Evolutionary conservation across 192 early-diverging fungal genomes (phyloP), one percentile per base, ranked within the genome.

Genomic region (Ambispora gerdemannii): DNA sequence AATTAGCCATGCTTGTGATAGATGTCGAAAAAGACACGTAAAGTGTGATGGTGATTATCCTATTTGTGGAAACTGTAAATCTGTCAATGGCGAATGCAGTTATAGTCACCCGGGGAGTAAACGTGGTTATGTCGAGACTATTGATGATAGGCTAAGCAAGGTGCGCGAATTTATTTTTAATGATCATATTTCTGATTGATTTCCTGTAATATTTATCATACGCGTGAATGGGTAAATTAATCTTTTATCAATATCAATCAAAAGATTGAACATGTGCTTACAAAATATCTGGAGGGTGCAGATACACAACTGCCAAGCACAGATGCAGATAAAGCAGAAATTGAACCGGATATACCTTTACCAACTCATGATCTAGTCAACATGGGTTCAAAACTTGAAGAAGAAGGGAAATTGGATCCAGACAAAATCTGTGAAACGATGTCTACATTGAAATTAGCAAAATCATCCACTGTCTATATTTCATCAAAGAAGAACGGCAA

Each of bases 111-210:
- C 80, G 7, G 80, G 84, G 36, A 89, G 87, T 55, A 91, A 91
- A 73, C 88, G 89, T 25, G 89, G 89, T 31, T 91, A 91, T 75
- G 88, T 90, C 22, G 89, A 88, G 31, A 83, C 80, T 17, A 89
- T 91, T 24, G 89, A 91, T 59, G 80, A 77, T 67, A 76, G 86
- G 32, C 75, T 91, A 30, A 80, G 78, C 71, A 82, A 82, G 67
- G 65, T 67, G 22, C 27, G 31, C 4, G 33, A 4, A 4, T 32
- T 33, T 32, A 34, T n/a, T 35, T 24, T 32, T 60, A 17, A 13
- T 32, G 11, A 31, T 60, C 31, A 34, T 31, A 60, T 19, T 31
- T 15, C 15, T 33, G 4, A 17, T 34, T 32, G 4, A n/a, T 33
- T 19, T n/a, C n/a, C 4, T 61, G 35, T 33, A 34, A 61, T 32